phyloP scores from a whole-genome alignment of 768 basidiomycete genomes.

The Boletus pseudopeckii region DNA sequence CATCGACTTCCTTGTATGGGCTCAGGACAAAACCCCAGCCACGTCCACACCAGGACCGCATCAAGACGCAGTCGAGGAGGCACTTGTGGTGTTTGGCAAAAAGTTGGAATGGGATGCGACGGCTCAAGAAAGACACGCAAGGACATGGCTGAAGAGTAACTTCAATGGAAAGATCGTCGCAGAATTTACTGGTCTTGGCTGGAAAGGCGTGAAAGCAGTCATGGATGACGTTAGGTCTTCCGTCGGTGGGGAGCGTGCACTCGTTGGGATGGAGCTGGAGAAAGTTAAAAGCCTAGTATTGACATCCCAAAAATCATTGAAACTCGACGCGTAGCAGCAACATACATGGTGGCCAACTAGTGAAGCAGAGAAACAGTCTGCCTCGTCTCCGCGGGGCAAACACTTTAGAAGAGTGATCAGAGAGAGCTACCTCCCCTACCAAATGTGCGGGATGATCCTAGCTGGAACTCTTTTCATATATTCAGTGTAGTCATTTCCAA shows the following conservation, averaged over 20 bases:
- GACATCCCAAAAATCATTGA: conserved; percentile 28
- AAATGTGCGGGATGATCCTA: conserved; percentile 31
- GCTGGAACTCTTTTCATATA: conserved; percentile 30
- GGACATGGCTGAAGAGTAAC: conserved; percentile 37
- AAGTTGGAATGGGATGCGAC: conserved; percentile 44
- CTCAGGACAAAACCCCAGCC: conserved; percentile 23
- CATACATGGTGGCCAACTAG: conserved; percentile 4
- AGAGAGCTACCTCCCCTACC: conserved; percentile 15
- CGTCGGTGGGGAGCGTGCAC: conserved; percentile 46
- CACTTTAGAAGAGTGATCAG: not conserved
- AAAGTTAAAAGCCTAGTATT: conserved; percentile 41
- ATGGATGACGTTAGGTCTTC: conserved; percentile 49
- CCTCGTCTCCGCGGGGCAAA: not conserved
- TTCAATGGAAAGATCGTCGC: conserved; percentile 51
- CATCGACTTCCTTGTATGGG: conserved; percentile 53
- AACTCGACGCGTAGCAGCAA: conserved; percentile 12
- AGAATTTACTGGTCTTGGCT: conserved; percentile 52
- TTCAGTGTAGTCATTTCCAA: conserved; percentile 25
- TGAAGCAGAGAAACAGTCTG: not conserved
- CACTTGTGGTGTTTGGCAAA: conserved; percentile 51
- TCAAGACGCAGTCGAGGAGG: conserved; percentile 38
- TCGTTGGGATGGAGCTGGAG: conserved; percentile 39
- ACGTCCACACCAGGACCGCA: conserved; percentile 11
- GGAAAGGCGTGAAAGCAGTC: conserved; percentile 46
- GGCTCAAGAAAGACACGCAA: conserved; percentile 24